phyloP scores from a whole-genome alignment of 2,329 filamentous ascomycete genomes.

The Teratosphaeria nubilosa region DNA sequence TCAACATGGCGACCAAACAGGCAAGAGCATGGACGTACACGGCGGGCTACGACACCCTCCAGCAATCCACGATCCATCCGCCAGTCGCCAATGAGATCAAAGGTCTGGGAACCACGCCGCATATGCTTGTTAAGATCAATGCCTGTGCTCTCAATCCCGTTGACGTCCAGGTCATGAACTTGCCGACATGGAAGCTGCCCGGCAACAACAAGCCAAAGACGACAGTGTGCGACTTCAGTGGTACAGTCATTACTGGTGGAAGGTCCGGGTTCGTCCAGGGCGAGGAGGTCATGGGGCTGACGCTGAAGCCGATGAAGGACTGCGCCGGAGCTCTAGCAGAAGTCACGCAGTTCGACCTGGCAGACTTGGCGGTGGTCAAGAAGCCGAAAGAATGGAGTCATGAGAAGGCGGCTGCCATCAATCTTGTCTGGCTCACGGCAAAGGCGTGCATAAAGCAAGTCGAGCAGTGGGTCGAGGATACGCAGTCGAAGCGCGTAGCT shows the following conservation, averaged over 20 bases:
- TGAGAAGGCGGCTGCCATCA: slow-evolving; percentile 23
- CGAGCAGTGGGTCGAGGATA: slow-evolving; percentile 15
- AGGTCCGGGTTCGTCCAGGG: slow-evolving; percentile 16
- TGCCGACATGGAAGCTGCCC: slow-evolving; percentile 18
- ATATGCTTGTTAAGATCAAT: slow-evolving; percentile 23
- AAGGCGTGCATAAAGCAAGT: slow-evolving; percentile 22
- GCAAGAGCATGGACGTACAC: slow-evolving; percentile 26
- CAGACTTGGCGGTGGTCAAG: slow-evolving; percentile 14
- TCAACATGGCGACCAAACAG: slow-evolving; percentile 13
- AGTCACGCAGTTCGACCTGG: slow-evolving; percentile 19
- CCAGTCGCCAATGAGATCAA: slow-evolving; percentile 11
- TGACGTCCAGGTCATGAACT: slow-evolving; percentile 28
- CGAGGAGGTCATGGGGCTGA: slow-evolving; percentile 26
- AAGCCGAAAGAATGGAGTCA: slow-evolving; percentile 22
- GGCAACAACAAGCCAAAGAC: slow-evolving; percentile 17
- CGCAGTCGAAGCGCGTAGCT: slow-evolving; percentile 18
- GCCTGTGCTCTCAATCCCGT: slow-evolving; percentile 27
- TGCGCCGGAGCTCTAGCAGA: slow-evolving; percentile 20
- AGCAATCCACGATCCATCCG: slow-evolving; percentile 13
- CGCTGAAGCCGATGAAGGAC: slow-evolving; percentile 16
- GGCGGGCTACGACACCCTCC: slow-evolving; percentile 21
- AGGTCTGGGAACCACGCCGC: slow-evolving; percentile 11
- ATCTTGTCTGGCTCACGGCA: slow-evolving; percentile 25
- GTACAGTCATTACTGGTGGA: slow-evolving; percentile 17
- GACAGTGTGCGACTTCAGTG: slow-evolving; percentile 25